These are phyloP conservation scores for Gossypium davidsonii DNA, from an alignment of 441 rosid genomes.

Conservation along the genomic window DNA sequence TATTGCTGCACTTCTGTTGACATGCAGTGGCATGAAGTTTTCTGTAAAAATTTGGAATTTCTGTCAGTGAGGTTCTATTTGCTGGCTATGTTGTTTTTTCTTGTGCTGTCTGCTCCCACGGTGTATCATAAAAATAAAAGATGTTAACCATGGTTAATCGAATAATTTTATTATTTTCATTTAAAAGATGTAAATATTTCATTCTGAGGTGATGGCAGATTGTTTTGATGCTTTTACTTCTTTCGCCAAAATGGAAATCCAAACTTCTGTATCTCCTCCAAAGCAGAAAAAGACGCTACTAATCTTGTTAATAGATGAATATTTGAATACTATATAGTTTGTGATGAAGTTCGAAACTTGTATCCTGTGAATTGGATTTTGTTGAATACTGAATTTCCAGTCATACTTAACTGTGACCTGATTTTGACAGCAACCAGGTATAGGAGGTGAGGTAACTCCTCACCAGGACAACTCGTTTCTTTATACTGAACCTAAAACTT, in stretches of 20 bases:
- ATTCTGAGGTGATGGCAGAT: background rate
- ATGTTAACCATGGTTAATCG: background rate
- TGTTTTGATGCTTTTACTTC: background rate
- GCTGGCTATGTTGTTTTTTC: background rate
- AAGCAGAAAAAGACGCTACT: background rate
- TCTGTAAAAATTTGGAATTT: background rate
- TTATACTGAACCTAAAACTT: conserved; percentile 79
- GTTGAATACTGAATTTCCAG: background rate
- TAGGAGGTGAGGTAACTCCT: conserved; percentile 93
- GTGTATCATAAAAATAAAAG: background rate
- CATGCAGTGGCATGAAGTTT: background rate
- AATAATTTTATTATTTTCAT: background rate
- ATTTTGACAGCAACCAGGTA: conserved; percentile 82
- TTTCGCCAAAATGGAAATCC: background rate
- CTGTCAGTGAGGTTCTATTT: background rate
- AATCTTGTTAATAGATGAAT: background rate
- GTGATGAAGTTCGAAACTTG: background rate
- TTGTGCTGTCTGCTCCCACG: background rate
- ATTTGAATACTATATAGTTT: background rate
- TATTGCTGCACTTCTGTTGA: background rate
- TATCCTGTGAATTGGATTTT: background rate
- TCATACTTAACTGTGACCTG: background rate
- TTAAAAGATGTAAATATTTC: background rate
- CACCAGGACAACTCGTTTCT: conserved; percentile 91
- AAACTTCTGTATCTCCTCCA: background rate